Percentiles rank a stretch among this genome's conserved stretches.
phyloP scores from a whole-genome alignment of 208 protist genomes.

The Trypanosoma rangeli region DNA sequence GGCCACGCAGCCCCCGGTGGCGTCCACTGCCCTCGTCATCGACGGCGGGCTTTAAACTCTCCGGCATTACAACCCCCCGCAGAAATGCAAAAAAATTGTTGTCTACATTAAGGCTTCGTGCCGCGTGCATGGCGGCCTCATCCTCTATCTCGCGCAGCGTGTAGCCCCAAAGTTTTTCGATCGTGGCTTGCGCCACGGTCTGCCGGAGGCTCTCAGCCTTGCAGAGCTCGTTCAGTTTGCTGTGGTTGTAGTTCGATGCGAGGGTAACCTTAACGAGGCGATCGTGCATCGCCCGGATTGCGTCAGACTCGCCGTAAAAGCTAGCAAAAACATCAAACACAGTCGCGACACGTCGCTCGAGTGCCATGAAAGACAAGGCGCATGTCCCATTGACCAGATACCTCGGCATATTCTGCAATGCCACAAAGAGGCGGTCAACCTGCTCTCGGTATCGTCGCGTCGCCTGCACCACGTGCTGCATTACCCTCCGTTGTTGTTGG shows the following conservation, averaged over 20 bases:
- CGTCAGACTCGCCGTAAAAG: slow-evolving; percentile 52
- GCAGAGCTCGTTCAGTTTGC: slow-evolving; percentile 39
- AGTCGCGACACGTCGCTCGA: slow-evolving; percentile 48
- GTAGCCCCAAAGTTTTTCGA: slow-evolving; percentile 56
- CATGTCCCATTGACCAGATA: slow-evolving; percentile 48
- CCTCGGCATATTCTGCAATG: slow-evolving; percentile 45
- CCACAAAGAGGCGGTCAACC: slow-evolving; percentile 63
- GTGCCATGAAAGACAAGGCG: slow-evolving; percentile 35
- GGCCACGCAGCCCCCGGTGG: slow-evolving; percentile 73
- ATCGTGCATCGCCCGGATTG: slow-evolving; percentile 46
- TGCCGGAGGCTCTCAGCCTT: slow-evolving; percentile 53
- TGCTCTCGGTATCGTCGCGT: slow-evolving; percentile 49
- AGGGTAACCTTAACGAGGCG: slow-evolving; percentile 64
- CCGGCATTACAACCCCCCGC: slow-evolving; percentile 59
- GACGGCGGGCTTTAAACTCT: slow-evolving; percentile 51
- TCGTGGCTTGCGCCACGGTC: slow-evolving; percentile 26
- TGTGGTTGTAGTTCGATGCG: slow-evolving; percentile 40
- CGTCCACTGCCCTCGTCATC: slow-evolving; percentile 42
- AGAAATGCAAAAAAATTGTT: slow-evolving; percentile 69
- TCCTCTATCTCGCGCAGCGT: slow-evolving; percentile 77
- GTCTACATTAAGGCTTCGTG: slow-evolving; percentile 53
- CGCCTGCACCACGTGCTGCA: slow-evolving; percentile 49
- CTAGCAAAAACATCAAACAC: slow-evolving; percentile 53
- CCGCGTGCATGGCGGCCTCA: slow-evolving; percentile 62
- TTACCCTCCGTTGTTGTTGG: slow-evolving; percentile 41